Evolutionary conservation across 352 stramenopile genomes (phyloP).

Genomic region (Peronospora belbahrii): DNA sequence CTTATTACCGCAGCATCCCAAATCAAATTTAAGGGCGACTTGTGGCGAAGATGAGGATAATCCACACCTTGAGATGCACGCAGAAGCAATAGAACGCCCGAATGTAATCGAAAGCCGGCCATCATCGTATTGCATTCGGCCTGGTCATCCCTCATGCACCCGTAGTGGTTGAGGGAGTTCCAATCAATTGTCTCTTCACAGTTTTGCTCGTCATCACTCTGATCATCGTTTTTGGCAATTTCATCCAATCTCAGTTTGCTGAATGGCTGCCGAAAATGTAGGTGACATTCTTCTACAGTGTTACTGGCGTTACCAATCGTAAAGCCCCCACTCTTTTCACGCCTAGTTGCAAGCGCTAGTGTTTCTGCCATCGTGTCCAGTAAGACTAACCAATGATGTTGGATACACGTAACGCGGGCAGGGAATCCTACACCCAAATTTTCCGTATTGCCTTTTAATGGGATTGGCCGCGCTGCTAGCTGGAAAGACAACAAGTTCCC

Average conservation of each 20-base stretch:
- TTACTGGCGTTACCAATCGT: slow-evolving; percentile 12
- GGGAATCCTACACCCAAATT: slow-evolving; percentile 1
- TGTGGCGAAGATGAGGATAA: neutral
- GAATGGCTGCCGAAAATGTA: slow-evolving; percentile 25
- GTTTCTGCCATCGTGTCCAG: slow-evolving; percentile 22
- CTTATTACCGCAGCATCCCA: slow-evolving; percentile 17
- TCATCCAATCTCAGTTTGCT: slow-evolving; percentile 5
- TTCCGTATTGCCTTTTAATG: neutral
- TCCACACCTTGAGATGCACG: slow-evolving; percentile 9
- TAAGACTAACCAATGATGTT: slow-evolving; percentile 36
- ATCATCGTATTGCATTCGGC: slow-evolving; percentile 12
- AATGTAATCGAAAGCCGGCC: slow-evolving; percentile 27
- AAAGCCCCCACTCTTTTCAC: slow-evolving; percentile 28
- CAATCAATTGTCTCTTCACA: slow-evolving; percentile 52
- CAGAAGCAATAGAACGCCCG: slow-evolving; percentile 24
- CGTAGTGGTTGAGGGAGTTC: slow-evolving; percentile 31
- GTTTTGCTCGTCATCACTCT: slow-evolving; percentile 25
- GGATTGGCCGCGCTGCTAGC: slow-evolving; percentile 3
- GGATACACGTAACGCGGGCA: slow-evolving; percentile 18
- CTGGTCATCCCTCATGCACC: slow-evolving; percentile 3
- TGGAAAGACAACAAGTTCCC: slow-evolving; percentile 48
- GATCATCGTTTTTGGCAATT: slow-evolving; percentile 14
- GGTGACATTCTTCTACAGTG: slow-evolving; percentile 29
- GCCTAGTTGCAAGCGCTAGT: slow-evolving; percentile 12
- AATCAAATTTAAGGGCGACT: slow-evolving; percentile 2